Evolutionary conservation across 306 rosid species (phyloP), one percentile per base, ranked within the genome.

Genomic region (Quercus bicolor): DNA sequence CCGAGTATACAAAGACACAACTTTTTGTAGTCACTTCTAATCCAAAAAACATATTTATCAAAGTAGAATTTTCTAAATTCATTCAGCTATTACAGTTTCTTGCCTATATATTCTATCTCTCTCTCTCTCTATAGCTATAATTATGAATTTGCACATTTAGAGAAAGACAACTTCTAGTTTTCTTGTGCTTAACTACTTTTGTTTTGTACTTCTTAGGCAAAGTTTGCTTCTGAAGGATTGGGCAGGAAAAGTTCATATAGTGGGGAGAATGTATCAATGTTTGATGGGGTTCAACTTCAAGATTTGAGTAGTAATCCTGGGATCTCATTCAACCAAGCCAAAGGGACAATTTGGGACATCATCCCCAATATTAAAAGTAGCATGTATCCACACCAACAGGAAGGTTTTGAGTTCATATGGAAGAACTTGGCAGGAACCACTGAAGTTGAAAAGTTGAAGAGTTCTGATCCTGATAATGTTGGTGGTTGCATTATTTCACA

Each of bases 371-470:
- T 76, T 4, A 85, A 85, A 68, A 26, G 48, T 10, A 72, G 40
- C 74, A 48, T 85, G 52, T 82, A 79, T 61, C 79, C 77, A 26
- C 88, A 85, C 14, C 88, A 85, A 70, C 88, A 53, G 72, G 84
- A 82, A 79, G 88, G 88, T 7, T 76, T 85, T 29, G 86, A 85
- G 79, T 85, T 85, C 61, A 69, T 85, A 18, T 85, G 88, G 88
- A 72, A 29, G 16, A 85, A 76, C 40, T 21, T 85, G 72, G 80
- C 74, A 13, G 82, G 86, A 73, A 82, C 52, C 74, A 79, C 37
- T 11, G 70, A 79, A 51, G 77, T 79, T n/a, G 18, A 9, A 2
- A 20, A 16, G 56, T 68, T 82, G 74, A 79, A 76, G 77, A 82
- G 13, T 10, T 57, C 33, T 64, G 62, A 76, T 20, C 79, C 72